Conservation (phyloP, 805 yeast genomes). For the Myxozyma mucilagina region DNA sequence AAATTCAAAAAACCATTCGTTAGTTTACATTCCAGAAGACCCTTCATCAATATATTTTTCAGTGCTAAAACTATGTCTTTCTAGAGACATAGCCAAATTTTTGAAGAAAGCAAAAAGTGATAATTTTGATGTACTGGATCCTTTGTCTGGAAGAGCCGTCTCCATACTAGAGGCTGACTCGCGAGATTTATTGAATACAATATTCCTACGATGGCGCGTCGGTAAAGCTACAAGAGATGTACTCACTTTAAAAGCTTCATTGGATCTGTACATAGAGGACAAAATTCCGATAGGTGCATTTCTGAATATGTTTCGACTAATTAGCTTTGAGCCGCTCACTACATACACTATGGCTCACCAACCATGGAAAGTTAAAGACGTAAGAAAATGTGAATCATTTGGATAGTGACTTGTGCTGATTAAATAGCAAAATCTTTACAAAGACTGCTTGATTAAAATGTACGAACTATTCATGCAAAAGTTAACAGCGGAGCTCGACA, state of each 20-base stretch:
- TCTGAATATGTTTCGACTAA: constrained; percentile 6
- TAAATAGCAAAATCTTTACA: not conserved
- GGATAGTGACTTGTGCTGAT: not conserved
- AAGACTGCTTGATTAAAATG: not conserved
- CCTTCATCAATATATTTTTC: not conserved
- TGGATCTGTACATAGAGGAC: not conserved
- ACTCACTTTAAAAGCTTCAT: not conserved
- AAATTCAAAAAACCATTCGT: not conserved
- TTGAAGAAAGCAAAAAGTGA: not conserved
- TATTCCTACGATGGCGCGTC: constrained; percentile 5
- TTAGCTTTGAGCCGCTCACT: constrained; percentile 1
- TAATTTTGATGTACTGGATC: constrained; percentile 5
- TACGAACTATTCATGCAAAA: not conserved
- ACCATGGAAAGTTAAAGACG: constrained; percentile 5
- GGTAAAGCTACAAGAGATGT: constrained; percentile 5
- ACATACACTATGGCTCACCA: constrained; percentile 7
- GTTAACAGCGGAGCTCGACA: constrained; percentile 1
- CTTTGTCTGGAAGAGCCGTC: constrained; percentile 2
- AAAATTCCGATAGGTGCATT: constrained; percentile 1
- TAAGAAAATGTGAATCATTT: not conserved
- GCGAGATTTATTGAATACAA: constrained; percentile 7
- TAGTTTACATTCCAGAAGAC: constrained; percentile 9
- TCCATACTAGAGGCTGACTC: constrained; percentile 1
- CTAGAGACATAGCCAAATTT: constrained; percentile 2
- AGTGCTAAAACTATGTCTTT: not conserved